A percentile compares a stretch with the other conserved stretches of the same genome.
Evolutionary conservation across 257 asterid genomes (phyloP).

Genomic region (Asclepias syriaca): DNA sequence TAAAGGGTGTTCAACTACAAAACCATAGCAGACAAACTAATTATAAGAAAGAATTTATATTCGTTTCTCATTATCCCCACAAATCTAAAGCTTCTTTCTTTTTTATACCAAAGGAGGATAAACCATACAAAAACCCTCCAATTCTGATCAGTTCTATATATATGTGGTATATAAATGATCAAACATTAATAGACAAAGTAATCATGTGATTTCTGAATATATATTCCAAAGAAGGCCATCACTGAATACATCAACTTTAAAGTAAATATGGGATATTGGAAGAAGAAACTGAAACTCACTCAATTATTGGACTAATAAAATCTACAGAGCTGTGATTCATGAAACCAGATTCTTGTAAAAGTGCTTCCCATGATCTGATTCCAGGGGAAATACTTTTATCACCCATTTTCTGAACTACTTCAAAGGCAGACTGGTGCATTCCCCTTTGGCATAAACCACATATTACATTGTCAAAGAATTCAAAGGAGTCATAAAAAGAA

Average conservation of each 20-base stretch:
- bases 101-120: neutral
- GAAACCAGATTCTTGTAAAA: slow-evolving; percentile 17
- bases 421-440: slow-evolving; percentile 24
- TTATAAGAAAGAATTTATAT: neutral
- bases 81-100: neutral
- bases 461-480: slow-evolving; percentile 28
- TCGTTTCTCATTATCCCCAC: neutral
- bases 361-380: slow-evolving; percentile 26
- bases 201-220: neutral
- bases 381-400: slow-evolving; percentile 26
- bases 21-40: neutral
- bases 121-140: neutral
- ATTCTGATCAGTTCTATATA: neutral
- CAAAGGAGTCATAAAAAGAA: slow-evolving; percentile 18
- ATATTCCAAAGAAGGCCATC: neutral
- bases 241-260: neutral
- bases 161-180: neutral
- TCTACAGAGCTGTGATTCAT: slow-evolving; percentile 10
- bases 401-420: slow-evolving; percentile 26
- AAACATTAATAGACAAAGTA: neutral
- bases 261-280: too few relatives aligned
- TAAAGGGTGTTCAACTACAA: neutral
- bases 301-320: slow-evolving; percentile 14
- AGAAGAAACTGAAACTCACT: neutral
- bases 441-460: slow-evolving; percentile 31